A percentile compares a stretch with the other conserved stretches of the same genome.
Conservation (phyloP, 345 rosid species). For the Excoecaria agallocha region DNA sequence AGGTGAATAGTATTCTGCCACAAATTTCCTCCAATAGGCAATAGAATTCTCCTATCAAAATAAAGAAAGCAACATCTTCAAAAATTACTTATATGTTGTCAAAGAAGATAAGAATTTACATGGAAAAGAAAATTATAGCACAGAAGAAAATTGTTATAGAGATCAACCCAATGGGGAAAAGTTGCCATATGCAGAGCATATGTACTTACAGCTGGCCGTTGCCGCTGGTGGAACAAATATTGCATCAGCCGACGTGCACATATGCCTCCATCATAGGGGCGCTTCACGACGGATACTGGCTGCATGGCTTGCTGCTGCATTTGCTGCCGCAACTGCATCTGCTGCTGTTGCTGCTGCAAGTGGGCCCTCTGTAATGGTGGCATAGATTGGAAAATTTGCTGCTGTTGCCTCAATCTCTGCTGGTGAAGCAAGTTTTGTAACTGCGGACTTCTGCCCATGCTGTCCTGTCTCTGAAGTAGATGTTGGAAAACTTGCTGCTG, state of each 20-base stretch:
- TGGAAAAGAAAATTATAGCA: not conserved
- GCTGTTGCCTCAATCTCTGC: conserved; percentile 60
- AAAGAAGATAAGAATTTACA: not conserved
- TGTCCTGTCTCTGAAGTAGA: conserved; percentile 78
- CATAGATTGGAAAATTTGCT: conserved; percentile 67
- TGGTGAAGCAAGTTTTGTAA: conserved; percentile 70
- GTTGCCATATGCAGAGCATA: not conserved
- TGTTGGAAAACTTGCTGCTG: conserved; percentile 84
- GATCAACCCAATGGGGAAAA: not conserved
- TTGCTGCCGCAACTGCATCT: conserved; percentile 71
- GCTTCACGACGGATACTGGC: conserved; percentile 46
- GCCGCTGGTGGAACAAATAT: conserved; percentile 90
- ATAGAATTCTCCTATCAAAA: conserved; percentile 71
- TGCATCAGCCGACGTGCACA: conserved; percentile 97
- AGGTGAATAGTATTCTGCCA: conserved; percentile 88
- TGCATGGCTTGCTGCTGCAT: conserved; percentile 82
- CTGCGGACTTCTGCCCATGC: conserved; percentile 71
- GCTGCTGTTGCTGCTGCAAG: conserved; percentile 72
- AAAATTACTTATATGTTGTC: conserved; percentile 2
- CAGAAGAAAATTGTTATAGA: not conserved
- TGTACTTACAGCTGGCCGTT: conserved; percentile 71
- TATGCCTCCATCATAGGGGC: conserved; percentile 68
- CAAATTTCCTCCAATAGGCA: conserved; percentile 95
- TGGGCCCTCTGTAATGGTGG: conserved; percentile 83
- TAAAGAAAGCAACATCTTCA: conserved; percentile 13